Base-by-base conservation (phyloP, 2,329 filamentous ascomycete species). In the Escovopsis sp. region DNA sequence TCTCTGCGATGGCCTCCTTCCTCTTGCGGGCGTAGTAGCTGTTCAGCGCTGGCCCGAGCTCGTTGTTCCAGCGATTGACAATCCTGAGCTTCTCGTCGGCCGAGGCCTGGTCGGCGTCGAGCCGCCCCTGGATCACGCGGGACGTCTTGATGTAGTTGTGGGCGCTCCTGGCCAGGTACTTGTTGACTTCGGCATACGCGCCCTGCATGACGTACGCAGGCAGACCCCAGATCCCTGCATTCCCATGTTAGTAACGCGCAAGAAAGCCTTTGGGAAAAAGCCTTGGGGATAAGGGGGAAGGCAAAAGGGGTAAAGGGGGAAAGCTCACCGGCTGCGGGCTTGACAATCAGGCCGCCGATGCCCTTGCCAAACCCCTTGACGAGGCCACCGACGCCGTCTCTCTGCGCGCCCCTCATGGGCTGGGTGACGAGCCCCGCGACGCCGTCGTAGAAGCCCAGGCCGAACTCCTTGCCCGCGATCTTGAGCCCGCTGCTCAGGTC, bases 161-260 rank as follows among this genome's bases (percentile, higher is more conserved):
- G 15, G 85, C 77, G 47, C 76, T 84, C 37, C 72, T 77, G 23
- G 80, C 77, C 50, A 85, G 81, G 38, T 72, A 62, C 48, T 81
- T 85, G 47, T 79, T 72, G 42, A 91, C 69, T 56, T 89, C 82
- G 35, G 83, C 82, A 52, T 89, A 78, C 1, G 91, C 69, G 2
- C 87, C 87, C 56, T 88, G 84, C 68, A 88, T 82, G 4, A 84
- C 74, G 54, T 91, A 93, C 5, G 81, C 87, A 0, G 85, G 84
- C 4, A 93, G 61, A 1, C 75, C 75, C 74, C 77, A 84, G 12
- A 83, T 59, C 6, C 72, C 77, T 70, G 45, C 26, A 35, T 9
- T 30, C 33, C 12, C 6, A n/a, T 30, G 28, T 30, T 3, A 30
- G 28, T 30, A 6, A 10, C 28, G 28, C 28, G 10, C 6, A 30